Evolutionary conservation across 495 filamentous ascomycete species (phyloP).

Genomic region (Trichoderma asperelloides): DNA sequence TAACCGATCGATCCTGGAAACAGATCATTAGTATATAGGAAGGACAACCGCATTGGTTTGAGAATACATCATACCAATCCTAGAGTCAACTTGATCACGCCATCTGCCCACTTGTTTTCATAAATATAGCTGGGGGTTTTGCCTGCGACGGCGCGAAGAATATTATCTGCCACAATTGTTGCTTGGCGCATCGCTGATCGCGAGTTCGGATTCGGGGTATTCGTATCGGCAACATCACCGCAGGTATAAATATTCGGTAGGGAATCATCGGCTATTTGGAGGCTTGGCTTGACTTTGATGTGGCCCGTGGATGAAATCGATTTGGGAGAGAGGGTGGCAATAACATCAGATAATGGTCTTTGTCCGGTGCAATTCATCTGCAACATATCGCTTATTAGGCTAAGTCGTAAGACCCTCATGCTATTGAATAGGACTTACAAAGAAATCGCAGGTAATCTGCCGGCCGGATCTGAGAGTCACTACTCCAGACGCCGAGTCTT

Average conservation of each 20-base stretch:
- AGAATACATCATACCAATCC: conserved; percentile 16
- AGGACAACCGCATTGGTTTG: background rate
- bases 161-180: conserved; percentile 21
- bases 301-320: conserved; percentile 19
- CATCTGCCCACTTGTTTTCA: conserved; percentile 17
- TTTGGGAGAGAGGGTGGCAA: conserved; percentile 16
- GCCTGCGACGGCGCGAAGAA: conserved; percentile 15
- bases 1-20: conserved; percentile 17
- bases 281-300: conserved; percentile 22
- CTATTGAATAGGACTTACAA: conserved; percentile 14
- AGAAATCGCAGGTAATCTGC: conserved; percentile 21
- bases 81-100: conserved; percentile 22
- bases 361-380: conserved; percentile 26
- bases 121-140: conserved; percentile 16
- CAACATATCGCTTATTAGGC: background rate
- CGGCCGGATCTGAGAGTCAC: conserved; percentile 19
- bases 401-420: background rate
- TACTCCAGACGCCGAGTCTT: conserved; percentile 11
- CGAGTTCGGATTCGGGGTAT: conserved; percentile 19
- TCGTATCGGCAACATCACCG: conserved; percentile 23
- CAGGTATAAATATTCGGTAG: conserved; percentile 22
- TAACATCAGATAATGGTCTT: conserved; percentile 16
- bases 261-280: conserved; percentile 21
- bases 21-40: background rate
- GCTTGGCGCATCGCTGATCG: conserved; percentile 20